phyloP scores from a whole-genome alignment of 768 basidiomycete species.

The Lyophyllum semitale region DNA sequence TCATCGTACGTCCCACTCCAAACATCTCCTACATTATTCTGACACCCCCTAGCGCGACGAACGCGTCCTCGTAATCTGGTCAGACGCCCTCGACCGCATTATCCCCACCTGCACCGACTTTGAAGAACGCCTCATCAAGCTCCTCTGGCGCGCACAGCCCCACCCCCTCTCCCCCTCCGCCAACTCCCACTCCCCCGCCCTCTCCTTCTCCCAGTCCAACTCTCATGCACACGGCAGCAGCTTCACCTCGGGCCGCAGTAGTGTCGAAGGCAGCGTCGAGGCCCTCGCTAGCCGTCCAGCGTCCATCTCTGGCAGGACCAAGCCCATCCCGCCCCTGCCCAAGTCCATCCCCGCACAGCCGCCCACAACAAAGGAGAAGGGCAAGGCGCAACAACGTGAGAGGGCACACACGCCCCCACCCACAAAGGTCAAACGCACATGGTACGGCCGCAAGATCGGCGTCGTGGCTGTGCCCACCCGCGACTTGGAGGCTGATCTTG shows the following conservation, averaged over 20 bases:
- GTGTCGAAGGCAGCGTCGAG: constrained; percentile 28
- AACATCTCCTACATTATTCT: not conserved
- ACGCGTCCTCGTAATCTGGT: constrained; percentile 83
- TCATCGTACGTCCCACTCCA: constrained; percentile 58
- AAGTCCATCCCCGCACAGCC: constrained; percentile 2
- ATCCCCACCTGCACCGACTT: constrained; percentile 74
- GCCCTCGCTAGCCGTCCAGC: not conserved
- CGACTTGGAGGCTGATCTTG: constrained; percentile 5
- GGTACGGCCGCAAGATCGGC: constrained; percentile 60
- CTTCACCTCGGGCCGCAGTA: constrained; percentile 14
- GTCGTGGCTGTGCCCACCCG: constrained; percentile 20
- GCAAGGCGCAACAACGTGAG: not conserved
- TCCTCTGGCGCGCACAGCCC: constrained; percentile 68
- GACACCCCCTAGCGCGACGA: constrained; percentile 66
- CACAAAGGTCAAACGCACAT: constrained; percentile 43
- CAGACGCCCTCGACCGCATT: constrained; percentile 76
- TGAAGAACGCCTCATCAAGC: constrained; percentile 76
- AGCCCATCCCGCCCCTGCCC: not conserved
- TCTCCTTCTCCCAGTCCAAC: constrained; percentile 20
- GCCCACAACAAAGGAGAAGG: not conserved
- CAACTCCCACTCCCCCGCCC: constrained; percentile 30
- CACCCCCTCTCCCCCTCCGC: constrained; percentile 21
- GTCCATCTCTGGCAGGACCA: not conserved
- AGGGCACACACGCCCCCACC: not conserved
- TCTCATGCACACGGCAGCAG: constrained; percentile 7